Evolutionary conservation across 352 stramenopile species (phyloP).

Genomic region (Pythium aquatile): DNA sequence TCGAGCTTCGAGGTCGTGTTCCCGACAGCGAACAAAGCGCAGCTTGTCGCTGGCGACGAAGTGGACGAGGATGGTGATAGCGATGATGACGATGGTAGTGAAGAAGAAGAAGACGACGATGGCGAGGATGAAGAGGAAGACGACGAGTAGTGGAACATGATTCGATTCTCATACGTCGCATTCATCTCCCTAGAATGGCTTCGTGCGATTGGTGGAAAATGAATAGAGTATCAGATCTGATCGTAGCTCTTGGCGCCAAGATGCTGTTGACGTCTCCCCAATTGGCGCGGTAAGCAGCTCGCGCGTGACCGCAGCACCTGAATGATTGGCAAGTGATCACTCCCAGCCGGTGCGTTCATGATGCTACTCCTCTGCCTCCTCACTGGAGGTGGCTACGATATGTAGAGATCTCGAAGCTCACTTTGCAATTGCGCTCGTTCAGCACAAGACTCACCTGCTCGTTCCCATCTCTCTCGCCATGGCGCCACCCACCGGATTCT

Average conservation of each 20-base stretch:
- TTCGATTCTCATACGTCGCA: conserved; percentile 3
- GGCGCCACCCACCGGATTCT: conserved; percentile 25
- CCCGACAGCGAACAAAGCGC: conserved; percentile 16
- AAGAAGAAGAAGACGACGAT: conserved; percentile 20
- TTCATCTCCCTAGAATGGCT: not conserved
- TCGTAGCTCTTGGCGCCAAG: conserved; percentile 18
- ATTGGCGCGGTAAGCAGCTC: conserved; percentile 20
- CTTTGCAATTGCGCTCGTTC: not conserved
- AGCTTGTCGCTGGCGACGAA: conserved; percentile 30
- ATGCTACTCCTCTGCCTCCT: not conserved
- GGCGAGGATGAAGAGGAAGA: conserved; percentile 19
- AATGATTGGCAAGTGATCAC: not conserved
- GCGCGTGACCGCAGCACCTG: not conserved
- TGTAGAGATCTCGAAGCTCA: not conserved
- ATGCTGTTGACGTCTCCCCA: conserved; percentile 4
- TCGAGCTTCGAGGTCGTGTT: conserved; percentile 34
- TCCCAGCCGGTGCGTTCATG: not conserved
- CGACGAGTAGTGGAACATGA: conserved; percentile 8
- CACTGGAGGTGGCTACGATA: not conserved
- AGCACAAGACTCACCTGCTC: not conserved
- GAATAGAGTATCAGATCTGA: not conserved
- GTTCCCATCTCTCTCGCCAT: conserved; percentile 7
- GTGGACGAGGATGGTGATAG: conserved; percentile 29
- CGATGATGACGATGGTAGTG: conserved; percentile 19
- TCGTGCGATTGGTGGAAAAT: too few relatives aligned